phyloP scores from a whole-genome alignment of 306 rosid genomes.

The Lathyrus oleraceus region DNA sequence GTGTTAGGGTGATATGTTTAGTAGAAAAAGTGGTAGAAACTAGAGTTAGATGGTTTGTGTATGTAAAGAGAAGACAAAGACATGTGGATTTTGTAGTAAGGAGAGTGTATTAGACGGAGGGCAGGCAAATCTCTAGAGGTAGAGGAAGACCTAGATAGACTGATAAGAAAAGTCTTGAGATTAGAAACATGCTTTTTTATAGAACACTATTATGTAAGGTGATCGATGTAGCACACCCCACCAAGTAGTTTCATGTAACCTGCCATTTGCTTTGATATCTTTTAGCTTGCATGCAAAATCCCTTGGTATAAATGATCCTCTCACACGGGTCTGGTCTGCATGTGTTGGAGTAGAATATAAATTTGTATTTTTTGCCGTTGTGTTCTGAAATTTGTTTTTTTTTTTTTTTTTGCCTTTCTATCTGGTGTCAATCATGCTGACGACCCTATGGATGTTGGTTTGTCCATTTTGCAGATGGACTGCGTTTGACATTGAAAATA shows the following conservation, averaged over 20 bases:
- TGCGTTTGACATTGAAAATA: conserved; percentile 57
- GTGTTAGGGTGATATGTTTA: too few relatives aligned
- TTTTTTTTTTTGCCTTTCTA: not conserved
- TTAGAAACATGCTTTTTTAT: too few relatives aligned
- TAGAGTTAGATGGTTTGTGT: too few relatives aligned
- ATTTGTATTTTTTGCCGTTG: conserved; percentile 5
- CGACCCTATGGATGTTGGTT: conserved; percentile 5
- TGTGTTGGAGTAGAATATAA: conserved; percentile 38
- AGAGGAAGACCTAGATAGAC: too few relatives aligned
- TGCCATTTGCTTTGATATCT: not conserved
- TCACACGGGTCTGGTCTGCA: conserved; percentile 40
- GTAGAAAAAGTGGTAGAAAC: too few relatives aligned
- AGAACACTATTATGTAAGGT: too few relatives aligned
- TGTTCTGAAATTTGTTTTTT: conserved; percentile 20
- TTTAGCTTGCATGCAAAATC: conserved; percentile 8
- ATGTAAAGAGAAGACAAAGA: too few relatives aligned
- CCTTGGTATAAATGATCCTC: not conserved
- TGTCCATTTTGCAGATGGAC: conserved; percentile 58
- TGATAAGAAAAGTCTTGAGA: too few relatives aligned
- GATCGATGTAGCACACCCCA: too few relatives aligned
- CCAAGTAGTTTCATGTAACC: not conserved
- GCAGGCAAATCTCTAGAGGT: too few relatives aligned
- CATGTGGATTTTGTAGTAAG: too few relatives aligned
- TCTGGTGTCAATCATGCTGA: conserved; percentile 2
- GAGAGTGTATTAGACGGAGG: too few relatives aligned